Evolutionary conservation across 352 stramenopile species (phyloP).

Genomic region (Peronospora belbahrii): DNA sequence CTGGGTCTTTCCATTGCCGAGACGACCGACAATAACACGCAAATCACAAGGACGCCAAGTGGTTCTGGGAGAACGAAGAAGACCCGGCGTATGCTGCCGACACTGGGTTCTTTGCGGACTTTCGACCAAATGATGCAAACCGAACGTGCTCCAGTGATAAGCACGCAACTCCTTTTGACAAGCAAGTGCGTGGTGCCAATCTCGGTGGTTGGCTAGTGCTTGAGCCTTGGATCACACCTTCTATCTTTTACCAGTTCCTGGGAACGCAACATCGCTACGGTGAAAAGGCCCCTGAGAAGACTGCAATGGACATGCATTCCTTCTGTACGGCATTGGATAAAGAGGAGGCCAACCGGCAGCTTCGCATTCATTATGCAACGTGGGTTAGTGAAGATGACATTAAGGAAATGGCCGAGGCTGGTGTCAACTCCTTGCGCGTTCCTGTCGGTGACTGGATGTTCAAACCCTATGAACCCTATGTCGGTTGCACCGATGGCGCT

Average conservation of each 20-base stretch:
- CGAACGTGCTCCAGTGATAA: conserved; percentile 52
- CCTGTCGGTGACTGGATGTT: conserved; percentile 92
- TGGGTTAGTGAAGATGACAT: conserved; percentile 92
- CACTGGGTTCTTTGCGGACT: conserved; percentile 35
- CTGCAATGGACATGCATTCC: conserved; percentile 86
- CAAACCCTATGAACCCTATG: conserved; percentile 88
- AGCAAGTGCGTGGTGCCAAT: conserved; percentile 30
- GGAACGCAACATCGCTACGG: conserved; percentile 42
- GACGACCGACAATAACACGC: background rate
- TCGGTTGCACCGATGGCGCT: conserved; percentile 86
- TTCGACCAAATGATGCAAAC: conserved; percentile 42
- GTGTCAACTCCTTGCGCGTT: conserved; percentile 8
- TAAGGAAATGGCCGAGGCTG: conserved; percentile 41
- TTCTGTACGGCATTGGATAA: conserved; percentile 83
- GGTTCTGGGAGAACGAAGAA: conserved; percentile 61
- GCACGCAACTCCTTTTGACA: conserved; percentile 61
- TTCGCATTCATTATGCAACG: conserved; percentile 87
- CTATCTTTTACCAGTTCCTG: conserved; percentile 20
- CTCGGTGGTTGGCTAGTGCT: conserved; percentile 61
- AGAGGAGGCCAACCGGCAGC: conserved; percentile 87
- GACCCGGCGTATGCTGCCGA: conserved; percentile 7
- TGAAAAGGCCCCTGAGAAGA: conserved; percentile 66
- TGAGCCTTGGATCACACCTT: conserved; percentile 14
- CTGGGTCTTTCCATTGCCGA: background rate
- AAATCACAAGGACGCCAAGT: conserved; percentile 39